Evolutionary conservation across 371 early-diverging fungal species (phyloP).

Genomic region (Actinomucor elegans): DNA sequence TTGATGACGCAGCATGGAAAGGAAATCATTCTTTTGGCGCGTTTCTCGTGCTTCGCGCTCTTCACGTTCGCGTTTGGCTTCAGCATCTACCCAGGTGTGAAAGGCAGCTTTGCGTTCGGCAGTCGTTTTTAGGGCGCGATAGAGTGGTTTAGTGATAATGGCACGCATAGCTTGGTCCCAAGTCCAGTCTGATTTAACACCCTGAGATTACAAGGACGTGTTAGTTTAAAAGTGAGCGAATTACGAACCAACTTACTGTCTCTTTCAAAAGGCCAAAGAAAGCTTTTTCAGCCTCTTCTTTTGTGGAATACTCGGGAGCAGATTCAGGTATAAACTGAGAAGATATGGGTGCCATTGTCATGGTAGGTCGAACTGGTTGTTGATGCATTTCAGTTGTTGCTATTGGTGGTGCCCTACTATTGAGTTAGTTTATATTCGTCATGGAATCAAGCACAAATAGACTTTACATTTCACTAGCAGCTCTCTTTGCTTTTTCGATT

Average conservation of each 20-base stretch:
- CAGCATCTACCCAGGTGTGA: slow-evolving; percentile 62
- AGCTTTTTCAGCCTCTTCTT: slow-evolving; percentile 84
- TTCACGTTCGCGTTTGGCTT: slow-evolving; percentile 56
- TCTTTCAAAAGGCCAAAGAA: slow-evolving; percentile 74
- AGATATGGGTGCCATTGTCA: slow-evolving; percentile 9
- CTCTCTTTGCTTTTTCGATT: slow-evolving; percentile 40
- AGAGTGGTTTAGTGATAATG: slow-evolving; percentile 79
- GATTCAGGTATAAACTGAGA: slow-evolving; percentile 13
- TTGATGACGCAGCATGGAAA: slow-evolving; percentile 41
- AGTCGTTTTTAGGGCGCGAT: slow-evolving; percentile 80
- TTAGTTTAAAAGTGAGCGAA: no score
- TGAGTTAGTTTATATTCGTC: no score
- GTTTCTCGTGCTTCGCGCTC: slow-evolving; percentile 40
- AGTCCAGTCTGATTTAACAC: slow-evolving; percentile 79
- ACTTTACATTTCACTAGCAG: slow-evolving; percentile 31
- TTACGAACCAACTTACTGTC: slow-evolving; percentile 60
- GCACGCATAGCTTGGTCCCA: slow-evolving; percentile 93
- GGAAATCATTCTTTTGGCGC: slow-evolving; percentile 43
- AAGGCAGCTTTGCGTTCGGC: slow-evolving; percentile 83
- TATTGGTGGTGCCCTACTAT: no score
- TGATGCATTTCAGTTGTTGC: no score
- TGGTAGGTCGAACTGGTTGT: not conserved
- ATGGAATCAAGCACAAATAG: no score
- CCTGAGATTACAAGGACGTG: slow-evolving; percentile 35
- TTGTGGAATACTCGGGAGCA: slow-evolving; percentile 60